These are phyloP conservation scores for Elongisporangium anandrum DNA, from an alignment of 352 stramenopile species.

Conservation along the genomic window DNA sequence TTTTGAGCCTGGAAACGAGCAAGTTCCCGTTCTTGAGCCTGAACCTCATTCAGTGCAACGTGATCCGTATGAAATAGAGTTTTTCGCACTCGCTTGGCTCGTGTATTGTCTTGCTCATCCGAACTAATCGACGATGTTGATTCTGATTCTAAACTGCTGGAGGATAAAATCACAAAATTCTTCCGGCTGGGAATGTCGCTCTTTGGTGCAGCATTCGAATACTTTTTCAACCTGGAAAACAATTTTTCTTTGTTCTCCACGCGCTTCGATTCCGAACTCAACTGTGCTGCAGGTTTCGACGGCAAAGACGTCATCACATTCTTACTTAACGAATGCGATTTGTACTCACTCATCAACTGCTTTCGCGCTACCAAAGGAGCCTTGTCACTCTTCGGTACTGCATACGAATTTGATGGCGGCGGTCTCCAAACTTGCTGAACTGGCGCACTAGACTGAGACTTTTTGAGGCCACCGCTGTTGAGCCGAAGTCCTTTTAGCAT, in stretches of 20 bases:
- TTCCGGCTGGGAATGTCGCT: neutral
- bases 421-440: neutral
- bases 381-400: neutral
- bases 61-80: conserved; percentile 11
- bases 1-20: conserved; percentile 24
- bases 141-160: neutral
- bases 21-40: conserved; percentile 37
- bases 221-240: neutral
- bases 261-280: neutral
- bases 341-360: neutral
- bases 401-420: neutral
- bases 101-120: neutral
- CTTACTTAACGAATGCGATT: neutral
- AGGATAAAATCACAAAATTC: neutral
- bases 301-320: neutral
- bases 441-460: neutral
- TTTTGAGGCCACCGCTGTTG: neutral
- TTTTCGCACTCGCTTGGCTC: neutral
- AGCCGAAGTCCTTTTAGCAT: neutral
- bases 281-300: neutral
- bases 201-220: neutral
- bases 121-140: neutral
- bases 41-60: conserved; percentile 23
- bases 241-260: neutral
- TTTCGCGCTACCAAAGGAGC: neutral